These are phyloP conservation scores for Phylloporus sp. DNA, from an alignment of 1,284 basidiomycete species.

Conservation along the genomic window DNA sequence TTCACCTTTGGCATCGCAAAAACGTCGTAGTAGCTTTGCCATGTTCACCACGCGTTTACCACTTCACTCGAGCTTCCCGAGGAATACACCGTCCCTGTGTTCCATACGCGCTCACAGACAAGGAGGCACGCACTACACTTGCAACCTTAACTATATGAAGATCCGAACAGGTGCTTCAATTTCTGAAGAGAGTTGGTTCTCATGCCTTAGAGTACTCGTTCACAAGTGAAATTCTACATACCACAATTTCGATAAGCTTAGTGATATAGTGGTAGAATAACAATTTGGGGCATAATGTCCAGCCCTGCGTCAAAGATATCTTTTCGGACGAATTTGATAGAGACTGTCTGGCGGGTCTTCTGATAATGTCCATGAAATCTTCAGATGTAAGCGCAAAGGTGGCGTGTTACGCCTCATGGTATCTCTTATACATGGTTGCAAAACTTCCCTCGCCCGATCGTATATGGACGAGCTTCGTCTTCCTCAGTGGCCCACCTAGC, in stretches of 20 bases:
- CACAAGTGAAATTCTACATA: slow-evolving; percentile 48
- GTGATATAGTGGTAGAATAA: slow-evolving; percentile 95
- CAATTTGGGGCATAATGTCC: slow-evolving; percentile 90
- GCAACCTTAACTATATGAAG: too few relatives aligned
- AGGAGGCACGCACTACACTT: too few relatives aligned
- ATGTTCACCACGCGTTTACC: too few relatives aligned
- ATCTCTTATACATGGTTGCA: slow-evolving; percentile 94
- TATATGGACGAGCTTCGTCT: slow-evolving; percentile 75
- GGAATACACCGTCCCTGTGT: too few relatives aligned
- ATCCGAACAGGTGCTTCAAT: too few relatives aligned
- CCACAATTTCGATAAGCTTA: slow-evolving; percentile 90
- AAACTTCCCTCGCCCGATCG: slow-evolving; percentile 92
- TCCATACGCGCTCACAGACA: too few relatives aligned
- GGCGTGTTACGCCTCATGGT: slow-evolving; percentile 69
- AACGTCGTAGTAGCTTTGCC: too few relatives aligned
- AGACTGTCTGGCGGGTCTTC: slow-evolving; percentile 82
- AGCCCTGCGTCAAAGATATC: slow-evolving; percentile 91
- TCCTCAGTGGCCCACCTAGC: slow-evolving; percentile 53
- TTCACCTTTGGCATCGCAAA: too few relatives aligned
- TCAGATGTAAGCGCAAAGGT: not conserved
- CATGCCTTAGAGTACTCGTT: too few relatives aligned
- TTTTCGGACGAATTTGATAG: slow-evolving; percentile 94
- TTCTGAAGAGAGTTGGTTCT: too few relatives aligned
- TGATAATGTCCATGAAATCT: slow-evolving; percentile 42
- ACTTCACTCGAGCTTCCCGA: too few relatives aligned